Conservation (phyloP, 495 filamentous ascomycete species). For the Xylaria palmicola region DNA sequence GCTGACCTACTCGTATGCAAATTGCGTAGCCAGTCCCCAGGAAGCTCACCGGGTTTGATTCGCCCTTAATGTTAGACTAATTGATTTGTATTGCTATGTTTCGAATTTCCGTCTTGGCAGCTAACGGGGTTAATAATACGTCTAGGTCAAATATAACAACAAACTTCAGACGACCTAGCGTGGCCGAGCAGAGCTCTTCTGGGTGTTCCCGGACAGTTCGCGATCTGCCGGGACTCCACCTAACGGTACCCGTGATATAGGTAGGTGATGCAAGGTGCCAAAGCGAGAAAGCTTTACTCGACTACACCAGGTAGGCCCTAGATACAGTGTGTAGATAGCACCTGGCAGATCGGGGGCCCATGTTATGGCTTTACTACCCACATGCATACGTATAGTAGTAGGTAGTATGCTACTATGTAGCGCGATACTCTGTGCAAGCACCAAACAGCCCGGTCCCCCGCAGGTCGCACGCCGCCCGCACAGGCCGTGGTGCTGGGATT, state of each 20-base stretch:
- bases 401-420: no score
- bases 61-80: not conserved
- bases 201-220: conserved; percentile 1
- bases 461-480: not conserved
- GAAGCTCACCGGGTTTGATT: not conserved
- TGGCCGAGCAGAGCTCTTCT: conserved; percentile 4
- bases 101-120: not conserved
- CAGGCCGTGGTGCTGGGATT: no score
- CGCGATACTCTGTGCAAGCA: no score
- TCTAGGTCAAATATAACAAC: conserved; percentile 5
- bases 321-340: no score
- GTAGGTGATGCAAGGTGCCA: no score
- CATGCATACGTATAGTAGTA: no score
- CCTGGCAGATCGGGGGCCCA: no score
- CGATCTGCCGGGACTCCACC: conserved; percentile 8
- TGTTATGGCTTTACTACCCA: no score
- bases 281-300: not conserved
- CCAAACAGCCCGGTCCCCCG: conserved; percentile 3
- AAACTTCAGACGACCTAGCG: conserved; percentile 1
- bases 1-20: not conserved
- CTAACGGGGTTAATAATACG: not conserved
- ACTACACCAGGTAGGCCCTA: no score
- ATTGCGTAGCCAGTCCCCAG: not conserved
- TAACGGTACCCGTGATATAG: not conserved
- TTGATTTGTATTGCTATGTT: conserved; percentile 4